Percentiles rank a stretch among this genome's conserved stretches.
These are phyloP conservation scores for Xylaria cubensis DNA, from an alignment of 495 filamentous ascomycete species.

Conservation along the genomic window DNA sequence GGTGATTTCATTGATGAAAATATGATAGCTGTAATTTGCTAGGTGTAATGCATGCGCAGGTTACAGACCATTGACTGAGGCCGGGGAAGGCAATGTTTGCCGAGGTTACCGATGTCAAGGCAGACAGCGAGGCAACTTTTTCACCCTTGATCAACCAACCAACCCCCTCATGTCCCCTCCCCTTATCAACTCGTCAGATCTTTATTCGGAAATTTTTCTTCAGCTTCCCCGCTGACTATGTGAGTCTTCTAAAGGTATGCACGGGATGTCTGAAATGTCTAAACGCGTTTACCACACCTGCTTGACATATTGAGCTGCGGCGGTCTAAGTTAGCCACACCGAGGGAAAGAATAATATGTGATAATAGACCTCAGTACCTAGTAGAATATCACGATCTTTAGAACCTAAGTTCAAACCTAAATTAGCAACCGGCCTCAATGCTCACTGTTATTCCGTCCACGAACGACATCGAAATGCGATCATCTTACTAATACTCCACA, in stretches of 20 bases:
- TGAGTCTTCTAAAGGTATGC: neutral
- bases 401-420: neutral
- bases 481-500: constrained; percentile 13
- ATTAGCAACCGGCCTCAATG: neutral
- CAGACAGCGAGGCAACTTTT: constrained; percentile 15
- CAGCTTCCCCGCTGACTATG: constrained; percentile 17
- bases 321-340: neutral
- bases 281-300: neutral
- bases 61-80: neutral
- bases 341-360: neutral
- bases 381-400: neutral
- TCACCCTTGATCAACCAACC: neutral
- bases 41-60: neutral
- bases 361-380: neutral
- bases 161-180: neutral
- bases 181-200: constrained; percentile 3
- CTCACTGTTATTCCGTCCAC: neutral
- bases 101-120: constrained; percentile 1
- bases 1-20: neutral
- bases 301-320: neutral
- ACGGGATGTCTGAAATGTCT: neutral
- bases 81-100: neutral
- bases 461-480: neutral
- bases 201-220: neutral
- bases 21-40: neutral